phyloP scores from a whole-genome alignment of 2,329 filamentous ascomycete genomes.

The Fusarium camptoceras region DNA sequence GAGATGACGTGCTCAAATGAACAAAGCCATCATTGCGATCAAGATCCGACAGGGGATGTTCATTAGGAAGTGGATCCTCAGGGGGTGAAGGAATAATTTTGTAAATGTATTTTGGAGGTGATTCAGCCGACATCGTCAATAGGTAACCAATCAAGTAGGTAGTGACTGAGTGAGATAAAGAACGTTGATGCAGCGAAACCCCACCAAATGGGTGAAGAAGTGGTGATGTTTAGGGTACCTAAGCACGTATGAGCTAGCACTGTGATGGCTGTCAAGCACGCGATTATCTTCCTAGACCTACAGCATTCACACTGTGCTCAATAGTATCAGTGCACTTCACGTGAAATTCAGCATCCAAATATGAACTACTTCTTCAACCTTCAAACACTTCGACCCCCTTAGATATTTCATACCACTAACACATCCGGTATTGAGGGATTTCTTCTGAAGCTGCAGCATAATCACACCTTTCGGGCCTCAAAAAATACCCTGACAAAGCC shows the following conservation, averaged over 20 bases:
- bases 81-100: conserved; percentile 69
- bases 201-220: conserved; percentile 3
- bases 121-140: conserved; percentile 46
- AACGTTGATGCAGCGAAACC: not conserved
- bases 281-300: accelerated
- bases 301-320: conserved; percentile 21
- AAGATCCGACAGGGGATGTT: conserved; percentile 69
- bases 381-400: not conserved
- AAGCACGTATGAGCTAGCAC: conserved; percentile 15
- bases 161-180: conserved; percentile 1
- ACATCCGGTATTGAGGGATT: conserved; percentile 22
- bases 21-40: conserved; percentile 71
- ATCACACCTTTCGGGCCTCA: conserved; percentile 39
- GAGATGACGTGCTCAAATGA: conserved; percentile 68
- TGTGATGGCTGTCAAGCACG: not conserved
- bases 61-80: conserved; percentile 63
- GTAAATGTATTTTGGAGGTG: conserved; percentile 63
- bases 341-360: conserved; percentile 26
- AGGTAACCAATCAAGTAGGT: not conserved
- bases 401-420: not conserved
- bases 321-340: conserved; percentile 14
- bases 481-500: conserved; percentile 9
- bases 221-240: conserved; percentile 26
- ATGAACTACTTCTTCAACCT: conserved; percentile 26
- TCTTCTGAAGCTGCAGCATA: conserved; percentile 29